Evolutionary conservation across 2,329 filamentous ascomycete genomes (phyloP).

Genomic region (Paecilomyces niveus): DNA sequence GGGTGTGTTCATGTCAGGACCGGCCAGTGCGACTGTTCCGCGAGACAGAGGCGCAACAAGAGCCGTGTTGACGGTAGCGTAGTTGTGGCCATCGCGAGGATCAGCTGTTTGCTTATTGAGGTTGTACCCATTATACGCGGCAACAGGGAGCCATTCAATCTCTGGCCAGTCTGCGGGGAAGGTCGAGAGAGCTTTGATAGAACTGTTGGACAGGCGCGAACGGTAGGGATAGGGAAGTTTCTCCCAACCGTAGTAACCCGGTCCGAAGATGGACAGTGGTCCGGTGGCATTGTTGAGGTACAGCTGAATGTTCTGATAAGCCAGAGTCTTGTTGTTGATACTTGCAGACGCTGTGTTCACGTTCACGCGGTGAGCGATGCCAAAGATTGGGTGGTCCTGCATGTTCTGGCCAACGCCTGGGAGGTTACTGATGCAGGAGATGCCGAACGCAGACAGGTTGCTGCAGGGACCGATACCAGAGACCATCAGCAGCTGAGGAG

Average conservation of each 20-base stretch:
- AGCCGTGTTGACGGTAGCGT: constrained; percentile 22
- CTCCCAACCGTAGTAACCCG: constrained; percentile 23
- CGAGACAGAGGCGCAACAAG: constrained; percentile 37
- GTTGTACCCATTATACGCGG: constrained; percentile 22
- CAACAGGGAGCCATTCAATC: constrained; percentile 25
- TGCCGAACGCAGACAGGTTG: constrained; percentile 20
- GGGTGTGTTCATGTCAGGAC: constrained; percentile 23
- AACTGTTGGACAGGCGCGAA: constrained; percentile 10
- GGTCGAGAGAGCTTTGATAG: constrained; percentile 14
- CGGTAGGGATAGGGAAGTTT: constrained; percentile 19
- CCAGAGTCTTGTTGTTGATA: constrained; percentile 13
- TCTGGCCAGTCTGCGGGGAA: constrained; percentile 34
- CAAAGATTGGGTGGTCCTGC: constrained; percentile 34
- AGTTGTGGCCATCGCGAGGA: constrained; percentile 25
- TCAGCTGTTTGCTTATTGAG: constrained; percentile 14
- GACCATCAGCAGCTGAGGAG: constrained; percentile 31
- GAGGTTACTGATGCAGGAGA: constrained; percentile 11
- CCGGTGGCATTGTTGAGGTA: constrained; percentile 18
- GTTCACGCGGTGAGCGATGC: constrained; percentile 27
- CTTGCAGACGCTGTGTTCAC: constrained; percentile 21
- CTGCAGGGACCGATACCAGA: constrained; percentile 24
- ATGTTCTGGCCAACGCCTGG: constrained; percentile 32
- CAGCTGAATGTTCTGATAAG: constrained; percentile 12
- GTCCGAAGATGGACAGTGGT: constrained; percentile 11
- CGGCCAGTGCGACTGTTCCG: constrained; percentile 39